Evolutionary conservation across 208 protist genomes (phyloP).

Genomic region (Acanthamoeba triangularis): DNA sequence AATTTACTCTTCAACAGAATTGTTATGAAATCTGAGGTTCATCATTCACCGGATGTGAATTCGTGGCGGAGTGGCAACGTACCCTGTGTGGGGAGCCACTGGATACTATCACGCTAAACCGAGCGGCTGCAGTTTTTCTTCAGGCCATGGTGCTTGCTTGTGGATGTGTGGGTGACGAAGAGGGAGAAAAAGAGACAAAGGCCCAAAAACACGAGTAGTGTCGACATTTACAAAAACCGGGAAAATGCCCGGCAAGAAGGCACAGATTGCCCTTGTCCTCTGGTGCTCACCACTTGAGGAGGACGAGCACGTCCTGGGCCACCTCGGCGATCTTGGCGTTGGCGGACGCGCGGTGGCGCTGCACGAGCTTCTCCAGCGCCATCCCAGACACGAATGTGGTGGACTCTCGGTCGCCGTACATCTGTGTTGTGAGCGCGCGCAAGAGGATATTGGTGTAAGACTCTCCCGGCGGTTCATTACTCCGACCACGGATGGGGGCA

Average conservation of each 20-base stretch:
- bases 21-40: constrained; percentile 19
- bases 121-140: background rate
- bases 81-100: too few relatives aligned
- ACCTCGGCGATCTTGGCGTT: constrained; percentile 37
- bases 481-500: background rate
- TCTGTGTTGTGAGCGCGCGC: background rate
- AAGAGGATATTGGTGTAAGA: background rate
- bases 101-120: background rate
- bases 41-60: background rate
- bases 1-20: constrained; percentile 9
- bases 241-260: background rate
- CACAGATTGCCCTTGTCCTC: background rate
- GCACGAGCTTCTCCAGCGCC: background rate
- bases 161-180: background rate
- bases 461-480: background rate
- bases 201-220: background rate
- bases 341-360: background rate
- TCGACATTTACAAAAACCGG: background rate
- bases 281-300: background rate
- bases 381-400: background rate
- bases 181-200: background rate
- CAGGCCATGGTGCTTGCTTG: background rate
- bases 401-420: constrained; percentile 32
- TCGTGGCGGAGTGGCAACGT: background rate
- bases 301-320: constrained; percentile 11